Percentiles rank a stretch among this genome's conserved stretches.
Evolutionary conservation across 177 flowering plant genomes (phyloP).

Genomic region (Vitis hybrid): DNA sequence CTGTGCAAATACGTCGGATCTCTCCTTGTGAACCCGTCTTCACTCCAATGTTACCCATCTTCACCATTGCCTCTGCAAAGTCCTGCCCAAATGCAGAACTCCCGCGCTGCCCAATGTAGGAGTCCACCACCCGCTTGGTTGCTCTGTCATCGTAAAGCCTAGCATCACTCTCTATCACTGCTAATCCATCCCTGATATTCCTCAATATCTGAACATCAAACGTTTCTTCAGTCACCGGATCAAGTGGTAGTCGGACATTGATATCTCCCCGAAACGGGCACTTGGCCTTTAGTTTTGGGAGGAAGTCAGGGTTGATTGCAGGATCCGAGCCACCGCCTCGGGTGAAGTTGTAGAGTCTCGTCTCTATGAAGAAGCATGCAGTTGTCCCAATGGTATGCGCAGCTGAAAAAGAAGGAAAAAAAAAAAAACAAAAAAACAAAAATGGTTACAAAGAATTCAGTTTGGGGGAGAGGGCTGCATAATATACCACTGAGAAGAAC

Average conservation of each 20-base stretch:
- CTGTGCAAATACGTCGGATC: conserved; percentile 55
- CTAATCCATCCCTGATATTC: conserved; percentile 70
- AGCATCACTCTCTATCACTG: conserved; percentile 76
- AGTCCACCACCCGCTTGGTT: conserved; percentile 52
- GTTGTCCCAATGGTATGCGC: conserved; percentile 94
- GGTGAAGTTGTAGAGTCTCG: conserved; percentile 63
- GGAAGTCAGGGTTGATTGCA: conserved; percentile 50
- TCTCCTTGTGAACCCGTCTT: conserved; percentile 56
- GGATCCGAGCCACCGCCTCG: conserved; percentile 59
- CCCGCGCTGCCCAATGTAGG: conserved; percentile 42
- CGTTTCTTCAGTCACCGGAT: conserved; percentile 37
- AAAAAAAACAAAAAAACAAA: too few species aligned
- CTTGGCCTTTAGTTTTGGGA: conserved; percentile 39
- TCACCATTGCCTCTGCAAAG: conserved; percentile 61
- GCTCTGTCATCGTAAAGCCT: conserved; percentile 48
- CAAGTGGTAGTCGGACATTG: conserved; percentile 53
- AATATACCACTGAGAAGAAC: conserved; percentile 69
- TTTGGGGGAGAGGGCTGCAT: too few species aligned
- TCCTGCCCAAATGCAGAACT: conserved; percentile 38
- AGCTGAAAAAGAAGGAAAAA: conserved; percentile 31
- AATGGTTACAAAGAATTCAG: not conserved
- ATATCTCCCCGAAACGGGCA: conserved; percentile 69
- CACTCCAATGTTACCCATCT: conserved; percentile 70
- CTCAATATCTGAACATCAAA: conserved; percentile 57
- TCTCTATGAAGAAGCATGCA: conserved; percentile 84